phyloP scores from a whole-genome alignment of 371 early-diverging fungal species.

The Haplosporangium sp. region DNA sequence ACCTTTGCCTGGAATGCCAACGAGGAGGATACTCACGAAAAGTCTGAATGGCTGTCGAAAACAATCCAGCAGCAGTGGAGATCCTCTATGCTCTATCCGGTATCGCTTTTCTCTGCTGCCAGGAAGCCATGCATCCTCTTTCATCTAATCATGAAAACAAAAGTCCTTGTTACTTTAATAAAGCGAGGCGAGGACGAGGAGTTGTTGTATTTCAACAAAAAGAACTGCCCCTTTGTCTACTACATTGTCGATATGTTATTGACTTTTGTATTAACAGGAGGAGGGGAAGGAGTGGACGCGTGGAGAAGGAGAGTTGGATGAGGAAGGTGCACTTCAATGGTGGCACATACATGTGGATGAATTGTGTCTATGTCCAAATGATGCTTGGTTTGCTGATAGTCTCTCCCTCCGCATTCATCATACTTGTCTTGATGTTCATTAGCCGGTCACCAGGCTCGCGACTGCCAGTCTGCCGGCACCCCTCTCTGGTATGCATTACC shows the following conservation, averaged over 20 bases:
- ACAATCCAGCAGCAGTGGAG: background rate
- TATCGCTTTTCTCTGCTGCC: no score
- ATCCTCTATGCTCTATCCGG: background rate
- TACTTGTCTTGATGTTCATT: conserved; percentile 16
- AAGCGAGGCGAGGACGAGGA: conserved; percentile 55
- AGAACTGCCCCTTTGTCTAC: conserved; percentile 5
- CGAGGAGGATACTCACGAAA: background rate
- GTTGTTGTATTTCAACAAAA: conserved; percentile 28
- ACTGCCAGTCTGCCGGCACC: conserved; percentile 63
- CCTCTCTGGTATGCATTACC: conserved; percentile 65
- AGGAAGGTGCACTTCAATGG: background rate
- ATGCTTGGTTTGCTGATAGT: conserved; percentile 28
- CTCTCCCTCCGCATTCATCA: background rate
- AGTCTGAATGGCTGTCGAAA: conserved; percentile 5
- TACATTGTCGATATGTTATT: background rate
- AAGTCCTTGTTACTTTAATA: conserved; percentile 42
- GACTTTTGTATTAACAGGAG: conserved; percentile 8
- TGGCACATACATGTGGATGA: background rate
- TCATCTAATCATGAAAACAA: conserved; percentile 33
- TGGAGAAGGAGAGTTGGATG: conserved; percentile 11
- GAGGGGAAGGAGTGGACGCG: conserved; percentile 7
- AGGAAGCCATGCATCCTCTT: conserved; percentile 15
- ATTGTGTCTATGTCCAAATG: background rate
- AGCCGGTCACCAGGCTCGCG: conserved; percentile 76
- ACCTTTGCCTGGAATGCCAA: background rate